Conservation (phyloP, 768 basidiomycete species). For the Mycena venus region DNA sequence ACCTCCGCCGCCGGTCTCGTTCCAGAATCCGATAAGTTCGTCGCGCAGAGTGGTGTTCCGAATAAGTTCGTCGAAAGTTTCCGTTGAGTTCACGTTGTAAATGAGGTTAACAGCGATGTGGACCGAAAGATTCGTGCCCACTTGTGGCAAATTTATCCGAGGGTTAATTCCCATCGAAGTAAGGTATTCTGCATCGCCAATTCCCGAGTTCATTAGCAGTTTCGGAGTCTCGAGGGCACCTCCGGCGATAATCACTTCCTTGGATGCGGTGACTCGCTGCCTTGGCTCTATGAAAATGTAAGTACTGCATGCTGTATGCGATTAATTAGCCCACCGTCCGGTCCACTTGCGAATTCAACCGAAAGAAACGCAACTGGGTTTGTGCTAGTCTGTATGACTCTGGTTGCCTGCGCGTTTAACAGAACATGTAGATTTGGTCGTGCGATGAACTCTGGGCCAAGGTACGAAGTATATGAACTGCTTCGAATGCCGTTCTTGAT, state of each 20-base stretch:
- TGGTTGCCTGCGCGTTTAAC: conserved; percentile 41
- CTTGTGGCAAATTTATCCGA: conserved; percentile 48
- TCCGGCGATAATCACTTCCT: conserved; percentile 66
- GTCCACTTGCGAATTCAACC: conserved; percentile 1
- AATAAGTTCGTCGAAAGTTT: conserved; percentile 43
- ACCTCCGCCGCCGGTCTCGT: conserved; percentile 34
- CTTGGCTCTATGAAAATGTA: neutral
- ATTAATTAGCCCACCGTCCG: neutral
- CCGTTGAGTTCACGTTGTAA: conserved; percentile 46
- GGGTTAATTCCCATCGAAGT: conserved; percentile 40
- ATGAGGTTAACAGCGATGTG: conserved; percentile 42
- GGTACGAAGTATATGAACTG: conserved; percentile 37
- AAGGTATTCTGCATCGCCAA: conserved; percentile 46
- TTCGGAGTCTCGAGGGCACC: conserved; percentile 54
- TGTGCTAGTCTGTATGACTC: conserved; percentile 34
- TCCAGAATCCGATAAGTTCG: conserved; percentile 38
- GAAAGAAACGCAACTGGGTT: conserved; percentile 17
- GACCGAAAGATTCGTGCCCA: conserved; percentile 54
- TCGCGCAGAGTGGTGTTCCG: conserved; percentile 26
- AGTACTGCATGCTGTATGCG: neutral
- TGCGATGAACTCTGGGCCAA: conserved; percentile 31
- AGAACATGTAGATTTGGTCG: conserved; percentile 48
- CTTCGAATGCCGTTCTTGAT: conserved; percentile 34
- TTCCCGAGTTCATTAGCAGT: conserved; percentile 52
- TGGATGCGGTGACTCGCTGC: conserved; percentile 49